A percentile compares a stretch with the other conserved stretches of the same genome.
phyloP scores from a whole-genome alignment of 2,329 filamentous ascomycete species.

The Cadophora gregata region DNA sequence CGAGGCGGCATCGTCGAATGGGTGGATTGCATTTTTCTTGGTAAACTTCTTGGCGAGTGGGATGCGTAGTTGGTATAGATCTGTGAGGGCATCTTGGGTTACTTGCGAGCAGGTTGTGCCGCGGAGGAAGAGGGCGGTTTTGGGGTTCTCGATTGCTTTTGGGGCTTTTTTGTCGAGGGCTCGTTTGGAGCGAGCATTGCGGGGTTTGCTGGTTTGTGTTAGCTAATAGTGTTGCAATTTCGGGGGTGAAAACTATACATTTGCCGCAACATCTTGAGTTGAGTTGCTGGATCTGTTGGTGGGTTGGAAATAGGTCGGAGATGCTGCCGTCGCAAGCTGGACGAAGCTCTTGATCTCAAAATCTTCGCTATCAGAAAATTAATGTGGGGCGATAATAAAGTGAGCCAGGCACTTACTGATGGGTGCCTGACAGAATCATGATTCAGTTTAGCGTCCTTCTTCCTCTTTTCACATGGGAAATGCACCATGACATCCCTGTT shows the following conservation, averaged over 20 bases:
- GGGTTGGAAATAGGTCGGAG: constrained; percentile 19
- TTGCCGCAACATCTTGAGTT: constrained; percentile 45
- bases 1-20: constrained; percentile 87
- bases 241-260: constrained; percentile 36
- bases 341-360: constrained; percentile 20
- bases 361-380: constrained; percentile 28
- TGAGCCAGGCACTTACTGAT: constrained; percentile 25
- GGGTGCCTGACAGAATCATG: constrained; percentile 28
- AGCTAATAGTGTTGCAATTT: background rate
- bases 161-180: constrained; percentile 92
- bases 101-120: constrained; percentile 85
- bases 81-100: constrained; percentile 81
- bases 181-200: constrained; percentile 90
- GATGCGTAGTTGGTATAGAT: constrained; percentile 83
- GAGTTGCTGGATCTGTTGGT: constrained; percentile 25
- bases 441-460: background rate
- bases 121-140: constrained; percentile 86
- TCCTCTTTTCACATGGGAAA: constrained; percentile 36
- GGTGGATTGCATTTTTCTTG: constrained; percentile 96
- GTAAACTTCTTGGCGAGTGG: constrained; percentile 88
- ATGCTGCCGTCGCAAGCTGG: constrained; percentile 10
- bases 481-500: constrained; percentile 28
- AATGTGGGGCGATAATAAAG: constrained; percentile 33
- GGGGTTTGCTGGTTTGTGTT: constrained; percentile 60
- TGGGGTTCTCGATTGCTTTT: constrained; percentile 87